These are phyloP conservation scores for Boechera retrofracta DNA, from an alignment of 345 rosid genomes.

Conservation along the genomic window DNA sequence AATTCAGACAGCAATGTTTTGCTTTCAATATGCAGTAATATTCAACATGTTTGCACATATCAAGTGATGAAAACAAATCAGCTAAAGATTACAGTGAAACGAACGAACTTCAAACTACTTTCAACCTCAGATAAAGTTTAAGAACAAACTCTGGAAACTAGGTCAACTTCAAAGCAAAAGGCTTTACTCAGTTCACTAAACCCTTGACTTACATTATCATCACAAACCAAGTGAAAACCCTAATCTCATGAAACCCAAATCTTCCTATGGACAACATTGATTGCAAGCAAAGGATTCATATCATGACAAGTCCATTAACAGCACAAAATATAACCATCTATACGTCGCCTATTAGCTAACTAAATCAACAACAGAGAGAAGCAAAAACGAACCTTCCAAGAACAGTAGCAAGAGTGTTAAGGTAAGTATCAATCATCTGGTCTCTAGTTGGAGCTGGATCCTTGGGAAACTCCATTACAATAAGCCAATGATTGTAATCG, in stretches of 20 bases:
- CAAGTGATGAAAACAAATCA: neutral
- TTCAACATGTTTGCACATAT: slow-evolving; percentile 11
- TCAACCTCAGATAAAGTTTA: neutral
- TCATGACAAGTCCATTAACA: neutral
- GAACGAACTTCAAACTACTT: neutral
- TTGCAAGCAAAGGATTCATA: neutral
- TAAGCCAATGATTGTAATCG: slow-evolving; percentile 96
- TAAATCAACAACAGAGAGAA: slow-evolving; percentile 2
- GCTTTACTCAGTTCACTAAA: slow-evolving; percentile 4
- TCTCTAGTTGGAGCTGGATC: slow-evolving; percentile 94
- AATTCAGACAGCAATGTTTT: slow-evolving; percentile 1
- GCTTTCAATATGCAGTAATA: neutral
- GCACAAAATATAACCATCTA: neutral
- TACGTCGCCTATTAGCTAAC: neutral
- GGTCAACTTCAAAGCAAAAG: slow-evolving; percentile 19
- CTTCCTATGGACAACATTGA: neutral
- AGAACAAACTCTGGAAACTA: slow-evolving; percentile 2
- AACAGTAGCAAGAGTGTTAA: slow-evolving; percentile 82
- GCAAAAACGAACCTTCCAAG: slow-evolving; percentile 68
- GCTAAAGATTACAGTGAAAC: neutral
- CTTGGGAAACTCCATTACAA: slow-evolving; percentile 96
- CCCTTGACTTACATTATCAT: neutral
- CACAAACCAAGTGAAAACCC: slow-evolving; percentile 15
- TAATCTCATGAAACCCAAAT: slow-evolving; percentile 16
- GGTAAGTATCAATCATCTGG: slow-evolving; percentile 96